Conservation (phyloP, 2,329 filamentous ascomycete species). For the Trichoderma sp. region DNA sequence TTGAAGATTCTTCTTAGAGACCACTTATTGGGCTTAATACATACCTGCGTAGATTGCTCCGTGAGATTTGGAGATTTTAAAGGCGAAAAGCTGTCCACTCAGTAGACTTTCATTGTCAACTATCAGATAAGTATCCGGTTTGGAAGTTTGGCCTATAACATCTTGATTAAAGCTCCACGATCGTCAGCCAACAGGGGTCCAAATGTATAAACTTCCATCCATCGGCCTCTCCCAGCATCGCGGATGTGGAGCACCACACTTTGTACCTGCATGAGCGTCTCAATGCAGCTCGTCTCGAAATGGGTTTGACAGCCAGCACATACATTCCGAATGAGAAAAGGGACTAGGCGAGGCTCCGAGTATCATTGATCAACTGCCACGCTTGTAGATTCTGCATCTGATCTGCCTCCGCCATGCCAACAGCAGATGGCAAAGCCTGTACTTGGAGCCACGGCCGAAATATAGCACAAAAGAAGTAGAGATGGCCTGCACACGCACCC, state of each 20-base stretch:
- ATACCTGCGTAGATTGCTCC: background rate
- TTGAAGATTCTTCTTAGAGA: background rate
- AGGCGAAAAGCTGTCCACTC: background rate
- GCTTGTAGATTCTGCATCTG: background rate
- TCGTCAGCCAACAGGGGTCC: background rate
- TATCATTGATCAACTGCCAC: background rate
- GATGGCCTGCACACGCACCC: background rate
- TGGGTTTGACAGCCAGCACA: background rate
- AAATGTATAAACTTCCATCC: background rate
- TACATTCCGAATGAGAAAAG: background rate
- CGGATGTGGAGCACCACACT: slow-evolving; percentile 6
- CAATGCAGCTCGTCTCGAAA: background rate
- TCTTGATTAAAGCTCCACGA: background rate
- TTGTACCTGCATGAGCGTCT: slow-evolving; percentile 12
- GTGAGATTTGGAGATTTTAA: background rate
- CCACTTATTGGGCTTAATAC: background rate
- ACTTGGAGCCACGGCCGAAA: background rate
- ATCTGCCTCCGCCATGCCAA: background rate
- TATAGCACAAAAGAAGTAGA: background rate
- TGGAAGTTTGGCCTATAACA: background rate
- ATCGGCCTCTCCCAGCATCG: background rate
- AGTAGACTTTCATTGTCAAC: background rate
- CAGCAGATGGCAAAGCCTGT: background rate
- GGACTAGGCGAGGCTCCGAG: background rate
- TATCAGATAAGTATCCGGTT: background rate